Conservation (phyloP, 352 stramenopile genomes). For the Pythium aphanidermatum region DNA sequence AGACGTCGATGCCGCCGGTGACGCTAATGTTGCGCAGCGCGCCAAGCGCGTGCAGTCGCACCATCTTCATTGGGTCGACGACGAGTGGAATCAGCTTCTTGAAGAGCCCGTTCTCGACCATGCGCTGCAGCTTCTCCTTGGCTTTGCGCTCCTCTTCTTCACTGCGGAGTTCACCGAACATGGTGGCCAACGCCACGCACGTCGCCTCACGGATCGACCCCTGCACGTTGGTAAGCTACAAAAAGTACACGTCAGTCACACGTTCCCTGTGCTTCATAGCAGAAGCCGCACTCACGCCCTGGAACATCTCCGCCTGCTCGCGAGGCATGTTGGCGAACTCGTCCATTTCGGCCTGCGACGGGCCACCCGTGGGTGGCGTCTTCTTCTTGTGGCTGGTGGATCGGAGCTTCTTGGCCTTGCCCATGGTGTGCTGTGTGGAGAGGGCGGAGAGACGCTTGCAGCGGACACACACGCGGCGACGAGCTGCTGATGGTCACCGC, state of each 20-base stretch:
- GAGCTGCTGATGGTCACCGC: neutral
- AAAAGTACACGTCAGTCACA: neutral
- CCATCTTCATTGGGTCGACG: conserved; percentile 78
- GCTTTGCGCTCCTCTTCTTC: conserved; percentile 53
- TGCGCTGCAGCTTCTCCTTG: conserved; percentile 59
- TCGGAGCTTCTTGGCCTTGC: conserved; percentile 85
- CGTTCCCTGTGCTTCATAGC: neutral
- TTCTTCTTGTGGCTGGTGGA: conserved; percentile 82
- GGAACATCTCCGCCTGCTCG: conserved; percentile 66
- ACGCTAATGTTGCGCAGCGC: conserved; percentile 85
- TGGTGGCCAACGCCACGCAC: conserved; percentile 77
- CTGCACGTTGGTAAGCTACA: conserved; percentile 61
- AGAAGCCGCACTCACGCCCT: conserved; percentile 31
- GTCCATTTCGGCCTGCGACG: conserved; percentile 53
- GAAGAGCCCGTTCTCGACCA: conserved; percentile 74
- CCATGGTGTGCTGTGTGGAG: conserved; percentile 33
- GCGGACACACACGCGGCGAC: neutral
- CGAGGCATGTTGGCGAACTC: conserved; percentile 35
- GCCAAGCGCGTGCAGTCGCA: conserved; percentile 75
- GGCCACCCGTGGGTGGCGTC: conserved; percentile 47
- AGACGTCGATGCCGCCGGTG: conserved; percentile 77
- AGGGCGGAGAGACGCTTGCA: neutral
- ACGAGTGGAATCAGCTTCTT: conserved; percentile 81
- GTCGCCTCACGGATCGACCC: conserved; percentile 80
- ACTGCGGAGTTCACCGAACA: conserved; percentile 68